Evolutionary conservation across 2,329 filamentous ascomycete genomes (phyloP), one percentile per base, ranked within the genome.

Genomic region (Dothideomycetidae sp.): DNA sequence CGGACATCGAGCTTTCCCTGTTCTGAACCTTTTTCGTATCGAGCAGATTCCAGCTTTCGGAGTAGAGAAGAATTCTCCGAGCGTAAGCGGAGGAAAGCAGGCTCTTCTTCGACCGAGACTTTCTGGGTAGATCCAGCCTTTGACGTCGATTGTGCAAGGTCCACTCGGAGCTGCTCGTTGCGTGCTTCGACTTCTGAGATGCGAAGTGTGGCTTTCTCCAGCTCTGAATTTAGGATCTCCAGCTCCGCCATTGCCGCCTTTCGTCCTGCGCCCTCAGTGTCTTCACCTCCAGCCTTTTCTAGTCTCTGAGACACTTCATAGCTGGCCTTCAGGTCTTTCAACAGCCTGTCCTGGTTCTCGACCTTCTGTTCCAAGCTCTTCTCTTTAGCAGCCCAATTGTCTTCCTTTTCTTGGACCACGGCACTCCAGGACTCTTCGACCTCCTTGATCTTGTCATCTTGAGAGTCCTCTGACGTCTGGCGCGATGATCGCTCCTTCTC

Each of bases 331-430:
- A 96, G 75, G 57, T 98, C 92, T 53, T 81, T 93, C 48, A 98
- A 61, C 28, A 98, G 62, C 5, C 85, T 76, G 33, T 98, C 90
- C 54, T 98, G 88, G 49, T 80, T 92, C 57, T 94, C 88, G 3
- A 93, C 68, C 61, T 94, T 96, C 50, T 96, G 88, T 52, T 93
- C 85, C 42, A 94, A 61, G 17, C 73, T 76, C 62, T 81, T 82
- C 63, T 98, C 90, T 55, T 93, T 94, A 5, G 88, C 78, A 37
- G 81, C 77, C 90, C 90, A 98, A 53, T 98, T 98, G 56, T 88
- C 84, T 50, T 83, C 80, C 61, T 93, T 94, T 66, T 98, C 90
- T 40, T 81, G 77, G 35, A 98, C 58, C 3, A 94, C 86, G 15
- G 83, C 85, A 10, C 74, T 72, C 88, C 90, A 98, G 2, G 84